Evolutionary conservation across 2,329 filamentous ascomycete species (phyloP).

Genomic region (Cytospora mali): DNA sequence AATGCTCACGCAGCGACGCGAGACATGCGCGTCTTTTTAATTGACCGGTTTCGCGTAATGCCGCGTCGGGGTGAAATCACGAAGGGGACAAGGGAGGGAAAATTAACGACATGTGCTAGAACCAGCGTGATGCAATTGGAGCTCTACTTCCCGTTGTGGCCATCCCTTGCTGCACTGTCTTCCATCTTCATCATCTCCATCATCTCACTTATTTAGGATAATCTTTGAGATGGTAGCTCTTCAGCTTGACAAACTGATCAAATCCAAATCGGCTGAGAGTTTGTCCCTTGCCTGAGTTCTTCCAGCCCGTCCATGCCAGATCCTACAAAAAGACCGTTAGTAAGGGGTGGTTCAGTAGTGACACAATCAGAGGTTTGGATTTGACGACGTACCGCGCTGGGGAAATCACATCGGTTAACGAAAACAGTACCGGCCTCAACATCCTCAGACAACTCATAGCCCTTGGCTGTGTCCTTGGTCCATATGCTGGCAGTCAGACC

Average conservation of each 20-base stretch:
- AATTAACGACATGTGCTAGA: conserved; percentile 12
- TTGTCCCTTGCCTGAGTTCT: conserved; percentile 91
- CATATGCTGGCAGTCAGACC: conserved; percentile 96
- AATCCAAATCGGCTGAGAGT: conserved; percentile 90
- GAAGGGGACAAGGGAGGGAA: conserved; percentile 5
- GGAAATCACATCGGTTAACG: conserved; percentile 91
- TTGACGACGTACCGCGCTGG: conserved; percentile 71
- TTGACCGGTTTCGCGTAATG: conserved; percentile 20
- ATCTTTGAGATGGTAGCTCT: conserved; percentile 93
- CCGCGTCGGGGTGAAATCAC: conserved; percentile 16
- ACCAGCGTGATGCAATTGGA: conserved; percentile 10
- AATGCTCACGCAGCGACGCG: conserved; percentile 23
- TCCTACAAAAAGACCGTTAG: conserved; percentile 57
- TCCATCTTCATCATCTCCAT: conserved; percentile 3
- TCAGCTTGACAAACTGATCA: conserved; percentile 93
- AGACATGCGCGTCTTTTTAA: conserved; percentile 24
- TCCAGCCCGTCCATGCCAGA: conserved; percentile 96
- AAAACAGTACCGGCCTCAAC: conserved; percentile 95
- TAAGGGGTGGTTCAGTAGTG: conserved; percentile 21
- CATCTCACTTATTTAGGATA: conserved; percentile 57
- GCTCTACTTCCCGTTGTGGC: conserved; percentile 16
- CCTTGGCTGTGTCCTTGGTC: conserved; percentile 82
- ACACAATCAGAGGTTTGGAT: conserved; percentile 18
- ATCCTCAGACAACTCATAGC: conserved; percentile 73
- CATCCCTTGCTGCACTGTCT: conserved; percentile 25